phyloP scores from a whole-genome alignment of 768 basidiomycete species.

The Aureoboletus auriporus region DNA sequence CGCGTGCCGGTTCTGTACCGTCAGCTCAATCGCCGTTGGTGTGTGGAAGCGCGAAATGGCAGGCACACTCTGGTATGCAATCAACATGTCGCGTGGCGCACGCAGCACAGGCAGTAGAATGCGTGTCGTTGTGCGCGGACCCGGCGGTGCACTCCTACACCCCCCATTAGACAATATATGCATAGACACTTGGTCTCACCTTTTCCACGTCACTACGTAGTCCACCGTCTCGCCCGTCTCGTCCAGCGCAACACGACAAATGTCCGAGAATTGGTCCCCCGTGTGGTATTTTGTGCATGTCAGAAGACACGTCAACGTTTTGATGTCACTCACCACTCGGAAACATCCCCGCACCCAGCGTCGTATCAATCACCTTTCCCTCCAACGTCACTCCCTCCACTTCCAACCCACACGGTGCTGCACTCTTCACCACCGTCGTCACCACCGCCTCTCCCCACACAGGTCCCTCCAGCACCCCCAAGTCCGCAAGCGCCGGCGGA shows the following conservation, averaged over 20 bases:
- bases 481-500: too few species aligned
- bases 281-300: constrained; percentile 36
- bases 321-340: too few species aligned
- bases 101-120: constrained; percentile 59
- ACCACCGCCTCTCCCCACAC: constrained; percentile 53
- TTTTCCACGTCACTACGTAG: constrained; percentile 63
- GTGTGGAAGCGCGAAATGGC: constrained; percentile 60
- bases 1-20: constrained; percentile 62
- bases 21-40: constrained; percentile 52
- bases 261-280: constrained; percentile 61
- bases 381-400: constrained; percentile 45
- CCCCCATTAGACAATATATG: too few species aligned
- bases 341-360: too few species aligned
- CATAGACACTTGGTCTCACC: constrained; percentile 36
- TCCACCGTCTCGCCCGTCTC: constrained; percentile 43
- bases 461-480: too few species aligned
- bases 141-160: too few species aligned
- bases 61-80: constrained; percentile 64
- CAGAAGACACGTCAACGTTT: too few species aligned
- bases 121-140: constrained; percentile 37
- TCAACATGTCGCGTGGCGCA: constrained; percentile 57
- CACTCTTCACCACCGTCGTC: constrained; percentile 45
- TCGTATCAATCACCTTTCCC: constrained; percentile 43
- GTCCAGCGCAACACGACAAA: constrained; percentile 49
- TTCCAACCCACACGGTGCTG: constrained; percentile 53